A percentile compares a stretch with the other conserved stretches of the same genome.
Evolutionary conservation across 768 basidiomycete species (phyloP).

Genomic region (Piloderma croceum): DNA sequence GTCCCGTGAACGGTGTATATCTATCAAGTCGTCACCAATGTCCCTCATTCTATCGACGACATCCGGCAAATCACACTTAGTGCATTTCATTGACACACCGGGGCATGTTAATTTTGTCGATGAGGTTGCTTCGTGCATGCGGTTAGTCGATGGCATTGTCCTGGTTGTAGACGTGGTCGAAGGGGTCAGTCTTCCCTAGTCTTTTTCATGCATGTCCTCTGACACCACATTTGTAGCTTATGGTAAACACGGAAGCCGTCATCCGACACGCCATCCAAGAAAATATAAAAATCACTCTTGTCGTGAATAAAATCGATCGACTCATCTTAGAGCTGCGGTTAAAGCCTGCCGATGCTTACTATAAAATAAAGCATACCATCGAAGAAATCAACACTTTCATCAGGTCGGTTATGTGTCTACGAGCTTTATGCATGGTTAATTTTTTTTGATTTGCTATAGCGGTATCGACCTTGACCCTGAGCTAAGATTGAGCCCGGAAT

Average conservation of each 20-base stretch:
- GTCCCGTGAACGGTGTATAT: constrained; percentile 83
- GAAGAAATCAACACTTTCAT: constrained; percentile 98
- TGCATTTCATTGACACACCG: constrained; percentile 95
- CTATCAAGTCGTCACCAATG: constrained; percentile 96
- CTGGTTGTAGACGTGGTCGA: constrained; percentile 98
- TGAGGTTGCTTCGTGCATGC: constrained; percentile 84
- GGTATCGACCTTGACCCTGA: constrained; percentile 86
- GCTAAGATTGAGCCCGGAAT: constrained; percentile 86
- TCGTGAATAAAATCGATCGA: constrained; percentile 97
- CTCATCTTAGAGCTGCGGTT: constrained; percentile 94
- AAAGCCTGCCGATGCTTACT: constrained; percentile 94
- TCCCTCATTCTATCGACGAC: constrained; percentile 84
- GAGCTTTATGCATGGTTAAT: no score
- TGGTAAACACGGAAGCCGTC: constrained; percentile 88
- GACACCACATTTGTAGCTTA: constrained; percentile 47
- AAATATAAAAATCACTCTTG: constrained; percentile 80
- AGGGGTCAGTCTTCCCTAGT: constrained; percentile 56
- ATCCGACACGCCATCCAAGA: constrained; percentile 89
- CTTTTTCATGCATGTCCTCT: constrained; percentile 7
- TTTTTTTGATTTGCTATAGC: constrained; percentile 27
- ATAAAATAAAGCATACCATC: constrained; percentile 98
- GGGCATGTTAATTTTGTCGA: constrained; percentile 99
- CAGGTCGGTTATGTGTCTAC: constrained; percentile 46
- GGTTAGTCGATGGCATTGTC: constrained; percentile 85
- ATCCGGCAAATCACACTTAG: constrained; percentile 84